Evolutionary conservation across 345 rosid species (phyloP).

Genomic region (Noccaea caerulescens): DNA sequence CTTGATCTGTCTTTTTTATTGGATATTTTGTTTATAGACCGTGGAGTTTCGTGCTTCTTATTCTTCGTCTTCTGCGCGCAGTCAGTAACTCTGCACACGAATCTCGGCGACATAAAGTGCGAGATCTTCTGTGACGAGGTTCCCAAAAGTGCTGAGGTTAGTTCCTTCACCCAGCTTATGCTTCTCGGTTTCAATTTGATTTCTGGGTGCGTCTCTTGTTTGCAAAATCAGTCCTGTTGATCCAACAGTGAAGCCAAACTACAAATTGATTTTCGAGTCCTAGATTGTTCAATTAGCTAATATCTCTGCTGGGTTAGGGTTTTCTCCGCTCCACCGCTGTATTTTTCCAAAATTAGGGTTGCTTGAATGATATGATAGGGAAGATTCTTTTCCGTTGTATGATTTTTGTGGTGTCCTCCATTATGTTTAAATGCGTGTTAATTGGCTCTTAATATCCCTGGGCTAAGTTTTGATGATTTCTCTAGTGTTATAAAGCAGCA

Average conservation of each 20-base stretch:
- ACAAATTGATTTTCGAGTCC: neutral
- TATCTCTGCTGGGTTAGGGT: conserved; percentile 11
- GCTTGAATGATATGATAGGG: neutral
- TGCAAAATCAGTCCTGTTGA: neutral
- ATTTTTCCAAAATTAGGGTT: conserved; percentile 22
- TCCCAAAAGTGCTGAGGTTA: conserved; percentile 87
- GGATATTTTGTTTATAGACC: neutral
- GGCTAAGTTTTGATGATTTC: neutral
- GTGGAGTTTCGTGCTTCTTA: neutral
- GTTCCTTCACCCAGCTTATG: neutral
- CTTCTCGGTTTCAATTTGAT: neutral
- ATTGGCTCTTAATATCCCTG: too few species aligned
- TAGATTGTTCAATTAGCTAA: neutral
- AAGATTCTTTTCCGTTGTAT: neutral
- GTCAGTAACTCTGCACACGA: conserved; percentile 98
- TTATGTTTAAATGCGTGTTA: neutral
- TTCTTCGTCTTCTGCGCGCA: conserved; percentile 39
- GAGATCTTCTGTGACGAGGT: conserved; percentile 97
- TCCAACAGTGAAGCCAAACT: neutral
- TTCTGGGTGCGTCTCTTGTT: neutral
- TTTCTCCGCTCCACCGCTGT: neutral
- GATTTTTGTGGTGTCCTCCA: neutral
- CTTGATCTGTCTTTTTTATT: neutral
- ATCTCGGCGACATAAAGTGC: conserved; percentile 96
- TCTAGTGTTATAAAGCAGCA: neutral